Evolutionary conservation across 2,329 filamentous ascomycete genomes (phyloP), one percentile per base, ranked within the genome.

Genomic region (Cordyceps fumosorosea): DNA sequence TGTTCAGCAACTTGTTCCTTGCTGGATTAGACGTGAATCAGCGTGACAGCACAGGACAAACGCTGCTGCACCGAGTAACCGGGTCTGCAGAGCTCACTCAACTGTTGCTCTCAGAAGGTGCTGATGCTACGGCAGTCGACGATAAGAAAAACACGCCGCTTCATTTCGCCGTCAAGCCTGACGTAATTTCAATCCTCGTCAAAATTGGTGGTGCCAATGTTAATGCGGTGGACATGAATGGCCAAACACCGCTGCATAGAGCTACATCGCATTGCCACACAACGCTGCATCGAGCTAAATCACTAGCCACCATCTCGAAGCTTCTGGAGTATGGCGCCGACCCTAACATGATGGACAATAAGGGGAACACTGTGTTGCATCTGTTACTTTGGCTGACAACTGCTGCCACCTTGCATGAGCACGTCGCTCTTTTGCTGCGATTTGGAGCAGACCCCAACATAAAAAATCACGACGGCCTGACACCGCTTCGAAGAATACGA

Each of bases 1-100:
- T 58, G 5, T 24, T 58, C 3, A 26, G 11, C 5, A n/a, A n/a
- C 26, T 5, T 51, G 20, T 29, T 58, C 5, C 16, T 47, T 10
- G 45, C 45, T 32, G 57, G 57, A 18, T 26, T 60, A 3, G 48
- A 60, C n/a, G 57, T 60, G 34, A 53, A 60, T 20, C 57, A 53
- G 7, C 47, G 24, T 45, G 37, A 50, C 26, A 6, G 26, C 11
- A 8, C 20, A 5, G 40, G 37, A 7, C 29, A 45, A 22, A 45
- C 57, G 3, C 16, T 50, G 20, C 18, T 60, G 26, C 57, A 60
- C 37, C 48, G 37, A 12, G 48, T 20, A 7, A 53, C n/a, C 16
- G 5, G 32, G 16, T 60, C n/a, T 4, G 22, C 24, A 10, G 50
- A 32, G 24, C n/a, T 60, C 3, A 40, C 24, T 6, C 12, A 8